A percentile compares a stretch with the other conserved stretches of the same genome.
These are phyloP conservation scores for Coemansia sp. DNA, from an alignment of 192 early-diverging fungal species.

Conservation along the genomic window DNA sequence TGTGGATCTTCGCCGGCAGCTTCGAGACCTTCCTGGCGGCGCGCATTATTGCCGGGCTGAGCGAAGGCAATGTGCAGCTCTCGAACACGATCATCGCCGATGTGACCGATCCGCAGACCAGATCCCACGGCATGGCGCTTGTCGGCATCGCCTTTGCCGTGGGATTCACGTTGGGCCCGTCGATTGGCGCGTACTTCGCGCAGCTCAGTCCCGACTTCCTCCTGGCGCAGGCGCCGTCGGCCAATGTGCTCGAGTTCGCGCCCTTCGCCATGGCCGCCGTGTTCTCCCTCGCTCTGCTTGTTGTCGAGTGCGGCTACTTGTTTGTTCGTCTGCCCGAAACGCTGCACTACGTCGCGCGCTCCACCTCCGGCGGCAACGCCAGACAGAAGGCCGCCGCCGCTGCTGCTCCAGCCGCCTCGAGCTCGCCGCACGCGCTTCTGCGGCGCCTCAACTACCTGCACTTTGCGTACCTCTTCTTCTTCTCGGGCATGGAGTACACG, in stretches of 20 bases:
- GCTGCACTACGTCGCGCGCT: conserved; percentile 22
- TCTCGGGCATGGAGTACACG: conserved; percentile 99
- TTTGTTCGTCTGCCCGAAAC: conserved; percentile 79
- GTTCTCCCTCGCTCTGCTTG: conserved; percentile 79
- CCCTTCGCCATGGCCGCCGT: conserved; percentile 88
- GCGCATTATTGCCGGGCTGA: conserved; percentile 87
- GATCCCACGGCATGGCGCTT: conserved; percentile 84
- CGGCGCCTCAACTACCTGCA: conserved; percentile 70
- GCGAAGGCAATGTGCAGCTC: conserved; percentile 97
- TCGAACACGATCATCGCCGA: conserved; percentile 95
- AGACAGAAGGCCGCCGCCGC: background rate
- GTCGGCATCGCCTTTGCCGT: conserved; percentile 97
- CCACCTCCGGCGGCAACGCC: background rate
- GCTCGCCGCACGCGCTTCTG: conserved; percentile 10
- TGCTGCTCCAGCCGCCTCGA: background rate
- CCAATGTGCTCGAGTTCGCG: conserved; percentile 22
- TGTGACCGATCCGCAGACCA: conserved; percentile 72
- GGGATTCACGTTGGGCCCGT: conserved; percentile 94
- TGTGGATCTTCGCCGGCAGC: conserved; percentile 88
- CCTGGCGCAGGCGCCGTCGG: conserved; percentile 14
- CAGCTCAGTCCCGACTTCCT: conserved; percentile 8
- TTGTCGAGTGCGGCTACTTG: conserved; percentile 80
- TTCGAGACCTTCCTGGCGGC: conserved; percentile 85
- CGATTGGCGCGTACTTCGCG: conserved; percentile 78
- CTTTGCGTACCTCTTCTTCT: conserved; percentile 87